Evolutionary conservation across 2,329 filamentous ascomycete species (phyloP), one percentile per base, ranked within the genome.

Genomic region (Aspergillus calidoustus): DNA sequence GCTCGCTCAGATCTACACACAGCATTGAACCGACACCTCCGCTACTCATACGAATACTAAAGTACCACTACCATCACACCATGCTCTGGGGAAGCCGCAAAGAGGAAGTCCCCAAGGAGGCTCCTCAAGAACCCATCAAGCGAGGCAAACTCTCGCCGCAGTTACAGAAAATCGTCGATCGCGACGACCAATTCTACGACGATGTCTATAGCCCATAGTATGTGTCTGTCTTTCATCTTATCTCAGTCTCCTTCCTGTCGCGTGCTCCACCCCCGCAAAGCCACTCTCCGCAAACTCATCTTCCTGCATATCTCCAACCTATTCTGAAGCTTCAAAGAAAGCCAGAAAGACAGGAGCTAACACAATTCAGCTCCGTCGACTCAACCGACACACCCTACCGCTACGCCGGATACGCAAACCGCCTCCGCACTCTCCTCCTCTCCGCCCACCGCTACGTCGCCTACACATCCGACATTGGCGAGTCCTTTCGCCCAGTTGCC

Each of bases 401-500:
- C 72, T 99, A 98, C 80, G 94, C 93, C 60, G 95, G 91, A 69
- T 99, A 99, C 79, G 92, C 92, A 52, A 88, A 89, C 63, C 89
- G 95, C 53, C 81, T 95, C 65, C 89, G 92, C 64, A 97, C 93
- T 7, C 91, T 98, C 68, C 87, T 99, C 72, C 82, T 93, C 69
- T 92, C 91, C 17, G 93, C 93, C 4, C 95, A 98, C 73, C 89
- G 95, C 72, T 99, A 99, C 73, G 93, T 99, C 53, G 95, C 95
- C 60, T 99, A 99, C 77, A 98, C 95, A 0, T 93, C 90, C 22
- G 94, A 98, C 72, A 94, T 99, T 66, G 95, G 95, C 75, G 95
- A 99, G 78, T 96, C 91, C 0, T 99, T 99, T 79, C 88, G 95
- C 2, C 95, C 95, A 0, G 86, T 99, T 44, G 93, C 94, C 4